Percentiles rank a stretch among this genome's conserved stretches.
Conservation (phyloP, 2,329 filamentous ascomycete species). For the Neoarthrinium moseri region DNA sequence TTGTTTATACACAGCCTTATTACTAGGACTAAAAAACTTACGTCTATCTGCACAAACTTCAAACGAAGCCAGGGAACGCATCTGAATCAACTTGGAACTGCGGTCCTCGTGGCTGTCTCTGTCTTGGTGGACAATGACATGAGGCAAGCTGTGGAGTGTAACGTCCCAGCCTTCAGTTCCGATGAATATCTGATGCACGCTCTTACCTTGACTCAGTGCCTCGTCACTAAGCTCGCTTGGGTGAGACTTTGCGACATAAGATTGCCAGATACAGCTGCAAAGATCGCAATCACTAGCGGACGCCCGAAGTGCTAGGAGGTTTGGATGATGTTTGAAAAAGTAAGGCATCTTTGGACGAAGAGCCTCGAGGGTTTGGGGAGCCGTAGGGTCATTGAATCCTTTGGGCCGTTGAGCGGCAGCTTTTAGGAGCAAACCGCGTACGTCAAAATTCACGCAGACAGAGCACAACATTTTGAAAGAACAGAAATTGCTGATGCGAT, state of each 20-base stretch:
- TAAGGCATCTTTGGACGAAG: slow-evolving; percentile 10
- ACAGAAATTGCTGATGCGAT: too few relatives aligned
- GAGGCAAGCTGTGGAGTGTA: slow-evolving; percentile 8
- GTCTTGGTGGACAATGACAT: slow-evolving; percentile 5
- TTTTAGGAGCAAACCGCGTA: slow-evolving; percentile 5
- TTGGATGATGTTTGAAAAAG: slow-evolving; percentile 11
- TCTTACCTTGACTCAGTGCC: background rate
- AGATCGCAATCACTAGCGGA: slow-evolving; percentile 3
- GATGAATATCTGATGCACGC: slow-evolving; percentile 7
- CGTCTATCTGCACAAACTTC: slow-evolving; percentile 11
- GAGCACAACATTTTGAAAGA: slow-evolving; percentile 11
- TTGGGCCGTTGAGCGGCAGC: slow-evolving; percentile 6
- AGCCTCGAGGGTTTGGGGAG: slow-evolving; percentile 5
- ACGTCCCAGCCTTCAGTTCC: slow-evolving; percentile 8
- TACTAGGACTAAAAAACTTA: background rate
- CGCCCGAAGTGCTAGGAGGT: slow-evolving; percentile 7
- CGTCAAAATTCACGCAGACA: slow-evolving; percentile 9
- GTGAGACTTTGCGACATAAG: slow-evolving; percentile 5
- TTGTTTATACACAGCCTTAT: background rate
- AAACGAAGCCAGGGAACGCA: slow-evolving; percentile 8
- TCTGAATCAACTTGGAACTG: background rate
- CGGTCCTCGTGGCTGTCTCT: background rate
- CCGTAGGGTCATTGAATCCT: slow-evolving; percentile 6
- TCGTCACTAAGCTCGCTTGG: slow-evolving; percentile 7
- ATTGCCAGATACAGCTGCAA: slow-evolving; percentile 10